phyloP scores from a whole-genome alignment of 2,329 filamentous ascomycete genomes.

The Colletotrichum higginsianum region DNA sequence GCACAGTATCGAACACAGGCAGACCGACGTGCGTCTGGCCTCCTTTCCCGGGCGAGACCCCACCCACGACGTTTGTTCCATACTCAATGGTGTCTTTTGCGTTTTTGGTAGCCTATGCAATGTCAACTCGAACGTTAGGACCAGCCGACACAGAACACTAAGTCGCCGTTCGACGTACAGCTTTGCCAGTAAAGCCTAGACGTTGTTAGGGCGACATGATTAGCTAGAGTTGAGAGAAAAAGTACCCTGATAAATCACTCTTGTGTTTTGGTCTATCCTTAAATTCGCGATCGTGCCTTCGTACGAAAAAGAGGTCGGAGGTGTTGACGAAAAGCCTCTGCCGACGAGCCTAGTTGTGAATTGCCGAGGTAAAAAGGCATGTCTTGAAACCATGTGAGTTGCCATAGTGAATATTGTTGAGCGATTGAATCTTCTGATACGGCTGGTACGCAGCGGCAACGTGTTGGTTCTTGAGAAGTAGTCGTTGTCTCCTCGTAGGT shows the following conservation, averaged over 20 bases:
- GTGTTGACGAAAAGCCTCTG: not conserved
- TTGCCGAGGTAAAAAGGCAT: not conserved
- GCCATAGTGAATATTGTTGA: not conserved
- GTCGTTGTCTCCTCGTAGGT: not conserved
- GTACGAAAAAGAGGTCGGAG: conserved; percentile 31
- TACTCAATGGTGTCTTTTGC: conserved; percentile 56
- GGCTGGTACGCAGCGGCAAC: too few relatives aligned
- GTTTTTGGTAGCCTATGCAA: conserved; percentile 53
- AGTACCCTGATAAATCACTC: conserved; percentile 56
- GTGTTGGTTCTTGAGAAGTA: too few relatives aligned
- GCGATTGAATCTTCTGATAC: not conserved
- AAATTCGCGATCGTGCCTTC: conserved; percentile 52
- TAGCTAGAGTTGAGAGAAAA: too few relatives aligned
- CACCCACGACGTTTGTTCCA: conserved; percentile 56
- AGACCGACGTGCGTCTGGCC: conserved; percentile 51
- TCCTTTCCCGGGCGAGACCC: conserved; percentile 56
- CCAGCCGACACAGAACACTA: too few relatives aligned
- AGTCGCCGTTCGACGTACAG: conserved; percentile 46
- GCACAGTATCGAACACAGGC: conserved; percentile 54
- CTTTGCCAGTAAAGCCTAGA: conserved; percentile 56
- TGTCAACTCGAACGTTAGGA: not conserved
- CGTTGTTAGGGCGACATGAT: not conserved
- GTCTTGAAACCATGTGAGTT: too few relatives aligned
- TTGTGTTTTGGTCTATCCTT: conserved; percentile 46
- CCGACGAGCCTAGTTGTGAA: not conserved